Evolutionary conservation across 2,329 filamentous ascomycete genomes (phyloP).

Genomic region (Penicillium sp.): DNA sequence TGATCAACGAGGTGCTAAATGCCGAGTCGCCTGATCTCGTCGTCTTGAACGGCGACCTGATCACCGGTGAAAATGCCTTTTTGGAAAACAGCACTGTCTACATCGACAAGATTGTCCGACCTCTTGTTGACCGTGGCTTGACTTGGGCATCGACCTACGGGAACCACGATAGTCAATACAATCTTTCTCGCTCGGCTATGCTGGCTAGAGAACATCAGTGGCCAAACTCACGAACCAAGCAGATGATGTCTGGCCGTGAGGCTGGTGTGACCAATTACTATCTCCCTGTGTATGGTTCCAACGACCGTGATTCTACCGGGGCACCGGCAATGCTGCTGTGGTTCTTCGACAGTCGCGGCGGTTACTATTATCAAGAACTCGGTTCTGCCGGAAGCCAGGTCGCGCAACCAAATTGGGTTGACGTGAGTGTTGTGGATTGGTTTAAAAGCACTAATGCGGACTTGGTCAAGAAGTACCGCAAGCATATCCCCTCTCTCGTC

Average conservation of each 20-base stretch:
- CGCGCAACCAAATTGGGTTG: conserved; percentile 52
- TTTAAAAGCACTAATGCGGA: conserved; percentile 45
- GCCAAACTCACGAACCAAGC: conserved; percentile 49
- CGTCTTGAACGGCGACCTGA: conserved; percentile 73
- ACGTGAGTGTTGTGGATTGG: conserved; percentile 52
- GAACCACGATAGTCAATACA: conserved; percentile 70
- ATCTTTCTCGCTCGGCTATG: conserved; percentile 56
- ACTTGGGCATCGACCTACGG: conserved; percentile 73
- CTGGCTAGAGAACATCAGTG: conserved; percentile 49
- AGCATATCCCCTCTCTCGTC: conserved; percentile 56
- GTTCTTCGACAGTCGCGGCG: conserved; percentile 74
- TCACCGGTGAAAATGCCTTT: conserved; percentile 69
- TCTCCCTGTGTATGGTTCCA: conserved; percentile 53
- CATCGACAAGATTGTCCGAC: conserved; percentile 64
- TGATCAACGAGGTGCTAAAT: conserved; percentile 65
- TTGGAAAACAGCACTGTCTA: conserved; percentile 62
- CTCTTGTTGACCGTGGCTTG: conserved; percentile 61
- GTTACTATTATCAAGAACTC: conserved; percentile 54
- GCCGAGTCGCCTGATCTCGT: conserved; percentile 65
- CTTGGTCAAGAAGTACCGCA: conserved; percentile 39
- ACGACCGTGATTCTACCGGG: conserved; percentile 46
- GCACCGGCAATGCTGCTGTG: conserved; percentile 61
- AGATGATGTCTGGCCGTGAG: conserved; percentile 48
- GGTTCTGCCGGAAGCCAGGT: conserved; percentile 12
- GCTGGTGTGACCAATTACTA: conserved; percentile 62